Conservation (phyloP, 306 rosid genomes). For the Glycine tomentella region DNA sequence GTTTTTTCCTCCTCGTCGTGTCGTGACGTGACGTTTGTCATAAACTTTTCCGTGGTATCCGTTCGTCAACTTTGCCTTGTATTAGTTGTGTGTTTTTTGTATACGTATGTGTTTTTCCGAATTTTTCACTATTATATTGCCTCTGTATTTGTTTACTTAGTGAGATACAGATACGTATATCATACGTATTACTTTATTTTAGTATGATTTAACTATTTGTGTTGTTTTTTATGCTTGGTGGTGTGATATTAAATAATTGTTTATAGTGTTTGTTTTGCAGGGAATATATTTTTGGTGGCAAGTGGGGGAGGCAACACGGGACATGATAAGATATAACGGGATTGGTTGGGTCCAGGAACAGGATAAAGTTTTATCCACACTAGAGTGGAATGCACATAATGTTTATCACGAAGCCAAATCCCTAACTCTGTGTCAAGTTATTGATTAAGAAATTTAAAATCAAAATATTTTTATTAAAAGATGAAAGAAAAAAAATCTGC, state of each 20-base stretch:
- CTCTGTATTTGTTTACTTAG: not conserved
- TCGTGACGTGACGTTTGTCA: not conserved
- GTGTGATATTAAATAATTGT: not conserved
- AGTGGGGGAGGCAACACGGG: constrained; percentile 1
- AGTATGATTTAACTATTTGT: not conserved
- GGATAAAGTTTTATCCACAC: constrained; percentile 1
- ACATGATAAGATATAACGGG: not conserved
- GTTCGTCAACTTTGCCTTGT: not conserved
- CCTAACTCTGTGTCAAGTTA: too few relatives aligned
- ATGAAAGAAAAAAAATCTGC: too few relatives aligned
- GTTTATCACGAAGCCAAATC: too few relatives aligned
- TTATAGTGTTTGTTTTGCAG: constrained; percentile 50
- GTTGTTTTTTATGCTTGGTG: not conserved
- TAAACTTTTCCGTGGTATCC: not conserved
- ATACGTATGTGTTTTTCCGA: too few relatives aligned
- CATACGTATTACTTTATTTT: not conserved
- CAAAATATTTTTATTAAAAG: too few relatives aligned
- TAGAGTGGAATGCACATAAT: too few relatives aligned
- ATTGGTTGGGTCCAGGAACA: constrained; percentile 38
- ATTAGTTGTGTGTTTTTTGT: constrained; percentile 1
- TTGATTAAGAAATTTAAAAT: too few relatives aligned
- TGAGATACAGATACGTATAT: not conserved
- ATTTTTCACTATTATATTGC: too few relatives aligned
- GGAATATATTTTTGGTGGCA: constrained; percentile 8
- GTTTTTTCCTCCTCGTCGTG: not conserved